These are phyloP conservation scores for Parascedosporium putredinis DNA, from an alignment of 2,329 filamentous ascomycete species.

Conservation along the genomic window DNA sequence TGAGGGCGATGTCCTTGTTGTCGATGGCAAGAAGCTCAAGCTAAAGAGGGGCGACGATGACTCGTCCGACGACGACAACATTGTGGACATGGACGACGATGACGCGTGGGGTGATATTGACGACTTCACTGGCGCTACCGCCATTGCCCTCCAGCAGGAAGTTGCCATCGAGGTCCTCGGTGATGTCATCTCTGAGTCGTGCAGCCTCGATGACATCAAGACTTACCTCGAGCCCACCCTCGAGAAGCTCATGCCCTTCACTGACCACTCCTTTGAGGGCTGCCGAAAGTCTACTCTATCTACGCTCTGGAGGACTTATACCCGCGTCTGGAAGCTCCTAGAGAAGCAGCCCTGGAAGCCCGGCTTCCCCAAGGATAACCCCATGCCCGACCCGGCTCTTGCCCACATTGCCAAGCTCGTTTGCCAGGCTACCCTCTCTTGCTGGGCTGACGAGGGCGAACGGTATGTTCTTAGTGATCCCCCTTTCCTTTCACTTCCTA, in stretches of 20 bases:
- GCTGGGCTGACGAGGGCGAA: constrained; percentile 87
- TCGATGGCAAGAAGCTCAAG: constrained; percentile 79
- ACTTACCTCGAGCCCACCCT: constrained; percentile 85
- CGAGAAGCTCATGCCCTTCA: constrained; percentile 66
- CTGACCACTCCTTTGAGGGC: constrained; percentile 85
- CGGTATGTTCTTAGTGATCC: constrained; percentile 54
- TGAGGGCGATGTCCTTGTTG: constrained; percentile 65
- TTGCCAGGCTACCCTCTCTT: constrained; percentile 68
- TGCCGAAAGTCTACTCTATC: constrained; percentile 85
- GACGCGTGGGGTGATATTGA: constrained; percentile 80
- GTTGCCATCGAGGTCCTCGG: constrained; percentile 92
- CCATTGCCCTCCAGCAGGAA: constrained; percentile 90
- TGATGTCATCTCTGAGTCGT: constrained; percentile 82
- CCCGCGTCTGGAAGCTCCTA: constrained; percentile 78
- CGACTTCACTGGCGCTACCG: constrained; percentile 73
- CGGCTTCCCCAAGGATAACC: constrained; percentile 62
- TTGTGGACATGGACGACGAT: constrained; percentile 52
- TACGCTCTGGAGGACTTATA: constrained; percentile 88
- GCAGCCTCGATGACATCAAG: constrained; percentile 59
- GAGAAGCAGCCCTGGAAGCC: constrained; percentile 47
- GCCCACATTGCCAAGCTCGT: constrained; percentile 75
- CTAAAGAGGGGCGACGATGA: constrained; percentile 36
- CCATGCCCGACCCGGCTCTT: constrained; percentile 21
- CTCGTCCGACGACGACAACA: constrained; percentile 34
- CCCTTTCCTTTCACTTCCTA: constrained; percentile 3